Percentiles rank a stretch among this genome's conserved stretches.
Evolutionary conservation across 2,329 filamentous ascomycete species (phyloP).

Genomic region (Calonectria henricotiae): DNA sequence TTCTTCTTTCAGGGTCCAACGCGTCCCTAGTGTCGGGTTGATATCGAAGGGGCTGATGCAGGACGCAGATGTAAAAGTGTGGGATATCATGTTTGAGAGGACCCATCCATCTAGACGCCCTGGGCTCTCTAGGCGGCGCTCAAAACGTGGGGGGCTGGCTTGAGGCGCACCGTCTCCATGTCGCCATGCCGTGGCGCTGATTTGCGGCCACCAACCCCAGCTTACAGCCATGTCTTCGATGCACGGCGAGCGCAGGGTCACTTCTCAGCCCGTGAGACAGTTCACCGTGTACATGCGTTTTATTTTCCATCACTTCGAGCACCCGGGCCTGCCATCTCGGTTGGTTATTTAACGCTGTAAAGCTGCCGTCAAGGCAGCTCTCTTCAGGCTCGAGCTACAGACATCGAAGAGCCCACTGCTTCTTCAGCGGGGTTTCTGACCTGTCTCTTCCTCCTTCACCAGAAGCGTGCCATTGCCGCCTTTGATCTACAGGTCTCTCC

Average conservation of each 20-base stretch:
- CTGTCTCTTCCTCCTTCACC: not conserved
- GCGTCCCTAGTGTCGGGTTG: conserved; percentile 1
- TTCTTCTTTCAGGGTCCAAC: conserved; percentile 13
- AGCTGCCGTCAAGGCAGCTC: not conserved
- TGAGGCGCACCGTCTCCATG: not conserved
- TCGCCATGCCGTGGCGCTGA: not conserved
- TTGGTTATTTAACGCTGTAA: conserved; percentile 2
- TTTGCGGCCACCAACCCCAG: conserved; percentile 5
- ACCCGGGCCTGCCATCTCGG: too few relatives aligned
- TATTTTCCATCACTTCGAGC: not conserved
- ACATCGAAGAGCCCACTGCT: not conserved
- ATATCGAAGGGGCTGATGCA: not conserved
- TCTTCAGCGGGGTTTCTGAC: not conserved
- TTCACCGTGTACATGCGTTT: not conserved
- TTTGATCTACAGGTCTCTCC: not conserved
- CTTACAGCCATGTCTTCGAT: conserved; percentile 6
- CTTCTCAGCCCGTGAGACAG: not conserved
- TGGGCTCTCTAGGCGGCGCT: not conserved
- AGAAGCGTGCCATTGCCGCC: not conserved
- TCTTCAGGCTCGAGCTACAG: not conserved
- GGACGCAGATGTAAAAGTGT: conserved; percentile 13
- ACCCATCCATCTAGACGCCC: conserved; percentile 5
- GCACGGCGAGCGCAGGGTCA: not conserved
- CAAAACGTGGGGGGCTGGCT: conserved; percentile 9
- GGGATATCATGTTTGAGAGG: conserved; percentile 7